phyloP scores from a whole-genome alignment of 202 grass and related monocot species.

The Bolboschoenoplectus hybrid region DNA sequence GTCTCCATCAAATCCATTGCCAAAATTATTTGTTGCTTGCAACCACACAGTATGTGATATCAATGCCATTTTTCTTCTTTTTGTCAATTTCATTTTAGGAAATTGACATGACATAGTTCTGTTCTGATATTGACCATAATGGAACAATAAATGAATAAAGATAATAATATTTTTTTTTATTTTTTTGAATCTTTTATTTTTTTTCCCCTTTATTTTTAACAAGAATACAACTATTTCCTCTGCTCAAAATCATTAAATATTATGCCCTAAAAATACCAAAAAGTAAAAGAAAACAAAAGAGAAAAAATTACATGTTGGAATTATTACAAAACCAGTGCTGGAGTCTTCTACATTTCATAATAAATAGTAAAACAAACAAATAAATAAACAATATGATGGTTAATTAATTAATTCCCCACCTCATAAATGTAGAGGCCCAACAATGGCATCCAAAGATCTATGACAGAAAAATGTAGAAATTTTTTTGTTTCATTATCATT shows the following conservation, averaged over 20 bases:
- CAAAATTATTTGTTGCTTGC: constrained; percentile 11
- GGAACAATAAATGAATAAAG: not conserved
- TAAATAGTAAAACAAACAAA: constrained; percentile 1
- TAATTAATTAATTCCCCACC: not conserved
- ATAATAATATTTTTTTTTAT: not conserved
- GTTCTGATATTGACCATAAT: not conserved
- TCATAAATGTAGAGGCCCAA: constrained; percentile 2
- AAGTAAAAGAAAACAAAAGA: not conserved
- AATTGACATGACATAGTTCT: not conserved
- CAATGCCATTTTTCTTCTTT: not conserved
- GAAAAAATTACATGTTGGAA: not conserved
- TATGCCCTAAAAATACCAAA: not conserved
- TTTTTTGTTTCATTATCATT: not conserved
- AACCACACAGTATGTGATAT: not conserved
- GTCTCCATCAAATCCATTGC: constrained; percentile 20
- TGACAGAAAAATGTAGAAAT: not conserved
- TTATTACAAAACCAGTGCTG: not conserved
- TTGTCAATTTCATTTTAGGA: not conserved
- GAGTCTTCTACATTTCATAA: not conserved
- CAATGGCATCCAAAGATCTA: not conserved
- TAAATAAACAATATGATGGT: constrained; percentile 17
- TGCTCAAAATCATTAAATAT: not conserved
- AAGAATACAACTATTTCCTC: not conserved
- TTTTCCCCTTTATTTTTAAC: not conserved
- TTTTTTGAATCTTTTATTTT: not conserved